Evolutionary conservation across 441 rosid genomes (phyloP), one percentile per base, ranked within the genome.

Genomic region (Dalechampia spathulata): DNA sequence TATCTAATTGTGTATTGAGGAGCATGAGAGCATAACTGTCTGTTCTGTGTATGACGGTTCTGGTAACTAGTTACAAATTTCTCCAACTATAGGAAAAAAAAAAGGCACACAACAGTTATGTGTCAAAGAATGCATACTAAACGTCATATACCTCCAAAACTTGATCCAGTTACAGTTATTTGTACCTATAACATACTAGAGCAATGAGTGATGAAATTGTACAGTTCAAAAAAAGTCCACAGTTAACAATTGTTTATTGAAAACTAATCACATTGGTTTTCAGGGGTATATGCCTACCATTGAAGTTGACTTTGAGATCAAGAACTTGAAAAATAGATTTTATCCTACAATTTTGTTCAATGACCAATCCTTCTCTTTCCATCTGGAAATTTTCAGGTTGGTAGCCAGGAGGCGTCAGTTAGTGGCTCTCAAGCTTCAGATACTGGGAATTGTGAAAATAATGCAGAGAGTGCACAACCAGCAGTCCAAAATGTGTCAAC

Each of bases 341-440:
- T 4, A 36, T 57, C 21, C 19, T 1, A 40, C 14, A 57, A 12
- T 21, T 46, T 58, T 48, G 48, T 63, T 48, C 61, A 15, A 22
- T 49, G 15, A 27, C 11, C 51, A 49, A 37, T 58, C 25, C 38
- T 16, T 9, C 49, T 26, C n/a, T 52, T 65, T 69, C 51, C 25
- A 39, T 63, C 60, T 55, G 55, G 57, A 38, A 64, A 50, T 65
- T 62, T 66, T 70, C 75, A 93, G 96, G 78, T 70, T 36, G 75
- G 71, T 64, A 80, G 54, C 57, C 81, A 79, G 72, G 83, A 70
- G 68, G 70, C 79, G 52, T 82, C 81, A 6, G 69, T 75, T 51
- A 77, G 78, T 72, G 81, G 78, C 51, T 74, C 83, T 64, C 81
- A 74, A 52, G 65, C 68, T 61, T 69, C 78, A 32, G 83, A 63